Evolutionary conservation across 139 green algal genomes (phyloP).

Genomic region (Closterium sp.): DNA sequence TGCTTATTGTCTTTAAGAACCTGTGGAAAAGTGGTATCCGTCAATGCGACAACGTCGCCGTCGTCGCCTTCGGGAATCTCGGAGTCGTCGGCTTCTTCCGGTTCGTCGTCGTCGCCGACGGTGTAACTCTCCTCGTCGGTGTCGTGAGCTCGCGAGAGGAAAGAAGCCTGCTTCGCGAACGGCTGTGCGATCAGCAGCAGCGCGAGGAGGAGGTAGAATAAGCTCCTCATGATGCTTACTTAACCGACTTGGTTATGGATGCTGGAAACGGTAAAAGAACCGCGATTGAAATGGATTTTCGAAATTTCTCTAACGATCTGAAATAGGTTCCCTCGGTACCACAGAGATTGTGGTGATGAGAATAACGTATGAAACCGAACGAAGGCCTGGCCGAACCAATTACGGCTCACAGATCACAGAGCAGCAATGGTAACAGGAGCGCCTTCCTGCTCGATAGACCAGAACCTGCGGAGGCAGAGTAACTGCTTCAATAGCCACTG

Average conservation of each 20-base stretch:
- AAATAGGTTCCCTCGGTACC: too few relatives aligned
- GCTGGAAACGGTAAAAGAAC: too few relatives aligned
- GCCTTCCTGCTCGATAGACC: too few relatives aligned
- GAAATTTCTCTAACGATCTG: too few relatives aligned
- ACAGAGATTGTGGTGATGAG: background rate
- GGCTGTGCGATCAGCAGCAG: background rate
- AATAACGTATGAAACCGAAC: too few relatives aligned
- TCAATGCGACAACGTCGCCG: slow-evolving; percentile 18
- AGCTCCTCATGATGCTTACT: background rate
- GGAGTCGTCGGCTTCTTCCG: background rate
- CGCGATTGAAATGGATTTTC: too few relatives aligned
- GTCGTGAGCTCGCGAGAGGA: background rate
- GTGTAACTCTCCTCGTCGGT: background rate
- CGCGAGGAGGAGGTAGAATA: background rate
- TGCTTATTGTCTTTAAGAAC: slow-evolving; percentile 36
- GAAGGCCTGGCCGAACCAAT: too few relatives aligned
- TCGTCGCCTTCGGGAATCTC: slow-evolving; percentile 1
- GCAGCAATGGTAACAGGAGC: too few relatives aligned
- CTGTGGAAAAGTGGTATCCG: background rate
- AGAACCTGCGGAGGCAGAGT: too few relatives aligned
- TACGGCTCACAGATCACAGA: too few relatives aligned
- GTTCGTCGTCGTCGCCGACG: background rate
- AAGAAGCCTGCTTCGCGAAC: background rate
- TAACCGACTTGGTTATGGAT: too few relatives aligned
- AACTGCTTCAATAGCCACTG: too few relatives aligned